Conservation (phyloP, 2,329 filamentous ascomycete species). For the Aspergillus sergii region DNA sequence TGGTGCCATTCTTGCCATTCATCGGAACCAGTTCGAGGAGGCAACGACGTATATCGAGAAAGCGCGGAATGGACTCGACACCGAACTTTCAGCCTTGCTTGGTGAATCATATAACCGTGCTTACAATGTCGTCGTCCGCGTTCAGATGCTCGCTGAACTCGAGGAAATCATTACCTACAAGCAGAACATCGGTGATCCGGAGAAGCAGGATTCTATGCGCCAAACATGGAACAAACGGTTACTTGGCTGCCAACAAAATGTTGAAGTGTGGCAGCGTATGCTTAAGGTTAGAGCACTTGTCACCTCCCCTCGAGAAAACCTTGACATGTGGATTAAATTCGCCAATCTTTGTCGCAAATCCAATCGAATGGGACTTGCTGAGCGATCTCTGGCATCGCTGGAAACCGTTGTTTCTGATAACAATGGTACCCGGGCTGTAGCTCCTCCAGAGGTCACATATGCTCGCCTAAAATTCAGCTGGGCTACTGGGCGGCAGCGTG, state of each 20-base stretch:
- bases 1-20: slow-evolving; percentile 89
- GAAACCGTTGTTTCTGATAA: slow-evolving; percentile 66
- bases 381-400: slow-evolving; percentile 91
- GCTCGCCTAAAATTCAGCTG: slow-evolving; percentile 98
- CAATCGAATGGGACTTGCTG: slow-evolving; percentile 87
- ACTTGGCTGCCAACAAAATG: slow-evolving; percentile 92
- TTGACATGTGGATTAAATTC: slow-evolving; percentile 99
- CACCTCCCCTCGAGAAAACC: slow-evolving; percentile 87
- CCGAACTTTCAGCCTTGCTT: slow-evolving; percentile 92
- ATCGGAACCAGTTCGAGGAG: slow-evolving; percentile 93
- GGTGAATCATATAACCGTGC: slow-evolving; percentile 97
- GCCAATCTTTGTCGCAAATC: slow-evolving; percentile 98
- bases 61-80: slow-evolving; percentile 89
- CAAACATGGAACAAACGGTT: slow-evolving; percentile 94
- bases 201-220: slow-evolving; percentile 88
- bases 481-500: slow-evolving; percentile 73
- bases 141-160: slow-evolving; percentile 98
- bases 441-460: slow-evolving; percentile 80
- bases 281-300: slow-evolving; percentile 91
- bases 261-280: slow-evolving; percentile 98
- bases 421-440: slow-evolving; percentile 42
- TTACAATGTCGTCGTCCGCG: slow-evolving; percentile 95
- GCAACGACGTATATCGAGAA: slow-evolving; percentile 87
- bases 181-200: slow-evolving; percentile 75
- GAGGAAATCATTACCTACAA: slow-evolving; percentile 99